Percentiles rank a stretch among this genome's conserved stretches.
Evolutionary conservation across 495 filamentous ascomycete species (phyloP).

Genomic region (Aspergillus incahuasiensis): DNA sequence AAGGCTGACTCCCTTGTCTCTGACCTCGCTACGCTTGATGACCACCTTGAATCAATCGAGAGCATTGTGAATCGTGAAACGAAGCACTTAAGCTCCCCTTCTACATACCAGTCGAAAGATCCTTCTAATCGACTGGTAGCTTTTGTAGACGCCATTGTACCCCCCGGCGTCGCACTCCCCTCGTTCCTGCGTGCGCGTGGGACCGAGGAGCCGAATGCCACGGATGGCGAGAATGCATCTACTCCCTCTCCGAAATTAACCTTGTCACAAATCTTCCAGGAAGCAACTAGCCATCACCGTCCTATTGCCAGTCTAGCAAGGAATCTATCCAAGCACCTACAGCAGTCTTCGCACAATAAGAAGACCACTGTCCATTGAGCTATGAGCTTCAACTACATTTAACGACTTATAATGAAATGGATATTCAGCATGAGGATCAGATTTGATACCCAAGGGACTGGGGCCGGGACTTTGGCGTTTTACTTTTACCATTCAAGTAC

Average conservation of each 20-base stretch:
- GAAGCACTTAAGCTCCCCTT: conserved; percentile 12
- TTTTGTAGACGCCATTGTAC: conserved; percentile 8
- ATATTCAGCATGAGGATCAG: background rate
- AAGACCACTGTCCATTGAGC: background rate
- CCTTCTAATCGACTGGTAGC: conserved; percentile 1
- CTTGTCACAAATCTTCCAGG: conserved; percentile 19
- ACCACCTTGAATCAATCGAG: conserved; percentile 40
- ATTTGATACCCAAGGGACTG: background rate
- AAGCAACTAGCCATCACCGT: conserved; percentile 28
- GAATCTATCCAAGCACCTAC: conserved; percentile 19
- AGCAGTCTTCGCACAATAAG: conserved; percentile 17
- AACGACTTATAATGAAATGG: background rate
- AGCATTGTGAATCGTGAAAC: conserved; percentile 25
- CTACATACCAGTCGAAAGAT: background rate
- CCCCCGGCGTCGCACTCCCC: conserved; percentile 1
- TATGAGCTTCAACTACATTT: background rate
- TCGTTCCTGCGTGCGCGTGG: conserved; percentile 2
- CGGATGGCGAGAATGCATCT: background rate
- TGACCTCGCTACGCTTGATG: conserved; percentile 38
- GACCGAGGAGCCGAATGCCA: background rate
- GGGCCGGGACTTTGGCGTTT: background rate
- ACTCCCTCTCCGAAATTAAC: background rate
- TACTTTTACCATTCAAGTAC: background rate
- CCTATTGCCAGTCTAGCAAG: conserved; percentile 18
- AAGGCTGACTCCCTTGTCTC: conserved; percentile 34